Conservation (phyloP, 192 early-diverging fungal genomes). For the Linderina pennispora region DNA sequence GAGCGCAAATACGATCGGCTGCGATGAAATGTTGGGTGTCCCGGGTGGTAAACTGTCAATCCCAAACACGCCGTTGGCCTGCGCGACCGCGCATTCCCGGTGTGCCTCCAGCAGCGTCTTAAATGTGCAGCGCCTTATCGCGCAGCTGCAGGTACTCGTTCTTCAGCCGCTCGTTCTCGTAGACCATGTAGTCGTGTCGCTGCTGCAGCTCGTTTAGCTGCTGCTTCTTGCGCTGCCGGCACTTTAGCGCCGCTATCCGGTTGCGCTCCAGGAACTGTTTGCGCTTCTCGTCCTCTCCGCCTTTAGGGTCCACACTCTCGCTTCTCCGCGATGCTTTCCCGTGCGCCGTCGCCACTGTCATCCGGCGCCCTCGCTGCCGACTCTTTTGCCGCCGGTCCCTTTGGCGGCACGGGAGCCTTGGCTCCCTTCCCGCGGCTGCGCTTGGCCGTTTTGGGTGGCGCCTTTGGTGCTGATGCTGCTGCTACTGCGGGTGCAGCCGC, state of each 20-base stretch:
- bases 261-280: slow-evolving; percentile 85
- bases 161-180: slow-evolving; percentile 35
- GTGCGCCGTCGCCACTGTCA: too few relatives aligned
- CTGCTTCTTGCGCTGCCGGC: slow-evolving; percentile 89
- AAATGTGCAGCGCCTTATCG: slow-evolving; percentile 69
- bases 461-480: too few relatives aligned
- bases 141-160: slow-evolving; percentile 44
- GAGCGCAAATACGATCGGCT: slow-evolving; percentile 10
- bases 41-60: slow-evolving; percentile 33
- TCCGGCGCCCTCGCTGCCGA: too few relatives aligned
- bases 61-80: slow-evolving; percentile 58
- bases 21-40: slow-evolving; percentile 15
- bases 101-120: slow-evolving; percentile 74
- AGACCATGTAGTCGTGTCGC: slow-evolving; percentile 32
- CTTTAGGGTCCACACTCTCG: too few relatives aligned
- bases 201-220: slow-evolving; percentile 76
- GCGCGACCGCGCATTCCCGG: slow-evolving; percentile 66
- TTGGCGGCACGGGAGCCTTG: too few relatives aligned
- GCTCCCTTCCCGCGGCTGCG: too few relatives aligned
- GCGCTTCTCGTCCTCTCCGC: slow-evolving; percentile 74
- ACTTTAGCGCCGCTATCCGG: slow-evolving; percentile 82
- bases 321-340: too few relatives aligned
- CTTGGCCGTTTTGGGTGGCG: too few relatives aligned
- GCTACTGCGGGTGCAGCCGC: too few relatives aligned
- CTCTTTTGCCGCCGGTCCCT: too few relatives aligned